A percentile compares a stretch with the other conserved stretches of the same genome.
Conservation (phyloP, 805 yeast genomes). For the Starmerella bombi region DNA sequence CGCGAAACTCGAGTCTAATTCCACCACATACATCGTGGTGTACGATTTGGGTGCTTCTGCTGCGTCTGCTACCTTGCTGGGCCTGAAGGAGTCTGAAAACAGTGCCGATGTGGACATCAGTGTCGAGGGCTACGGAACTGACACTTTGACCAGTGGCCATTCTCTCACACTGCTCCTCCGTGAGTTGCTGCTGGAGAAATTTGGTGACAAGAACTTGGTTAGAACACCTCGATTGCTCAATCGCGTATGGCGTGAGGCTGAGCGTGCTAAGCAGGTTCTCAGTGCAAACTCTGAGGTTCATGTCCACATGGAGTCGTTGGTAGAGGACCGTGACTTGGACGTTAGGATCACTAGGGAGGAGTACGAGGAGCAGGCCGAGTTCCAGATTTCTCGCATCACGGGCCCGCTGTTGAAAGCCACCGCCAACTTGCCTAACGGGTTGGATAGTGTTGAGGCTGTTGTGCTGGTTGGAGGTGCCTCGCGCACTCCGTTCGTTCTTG, state of each 20-base stretch:
- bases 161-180: slow-evolving; percentile 53
- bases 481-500: slow-evolving; percentile 70
- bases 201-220: slow-evolving; percentile 32
- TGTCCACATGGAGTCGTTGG: slow-evolving; percentile 64
- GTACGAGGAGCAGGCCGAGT: slow-evolving; percentile 44
- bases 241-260: slow-evolving; percentile 68
- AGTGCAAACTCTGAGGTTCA: slow-evolving; percentile 77
- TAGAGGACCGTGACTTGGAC: slow-evolving; percentile 61
- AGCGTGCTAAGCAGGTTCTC: slow-evolving; percentile 71
- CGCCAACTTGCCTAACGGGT: slow-evolving; percentile 16
- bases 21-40: slow-evolving; percentile 50
- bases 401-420: slow-evolving; percentile 41
- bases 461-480: slow-evolving; percentile 83
- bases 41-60: slow-evolving; percentile 93
- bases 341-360: slow-evolving; percentile 60
- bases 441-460: slow-evolving; percentile 29
- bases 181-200: slow-evolving; percentile 45
- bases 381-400: slow-evolving; percentile 31
- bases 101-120: slow-evolving; percentile 35
- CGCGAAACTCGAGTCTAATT: slow-evolving; percentile 29
- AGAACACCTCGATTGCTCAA: slow-evolving; percentile 46
- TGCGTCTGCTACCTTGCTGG: slow-evolving; percentile 69
- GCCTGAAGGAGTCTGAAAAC: slow-evolving; percentile 16
- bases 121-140: slow-evolving; percentile 60
- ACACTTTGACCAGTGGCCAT: slow-evolving; percentile 63